Percentiles rank a stretch among this genome's conserved stretches.
Conservation (phyloP, 2,329 filamentous ascomycete genomes). For the Huntiella abstrusa region DNA sequence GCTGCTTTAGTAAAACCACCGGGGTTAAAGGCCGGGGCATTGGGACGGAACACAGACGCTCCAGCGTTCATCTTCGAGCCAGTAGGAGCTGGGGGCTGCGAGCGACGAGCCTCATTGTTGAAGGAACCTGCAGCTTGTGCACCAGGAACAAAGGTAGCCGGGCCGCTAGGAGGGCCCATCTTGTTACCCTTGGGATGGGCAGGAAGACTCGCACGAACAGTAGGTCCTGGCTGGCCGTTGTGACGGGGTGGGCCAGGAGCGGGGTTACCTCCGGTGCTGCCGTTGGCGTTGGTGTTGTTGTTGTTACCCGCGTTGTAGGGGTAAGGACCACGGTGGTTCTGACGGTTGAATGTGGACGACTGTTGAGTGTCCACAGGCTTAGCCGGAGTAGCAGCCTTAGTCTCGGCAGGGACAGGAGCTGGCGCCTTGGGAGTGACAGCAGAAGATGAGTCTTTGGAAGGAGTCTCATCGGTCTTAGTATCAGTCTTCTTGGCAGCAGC, state of each 20-base stretch:
- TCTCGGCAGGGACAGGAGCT: conserved; percentile 12
- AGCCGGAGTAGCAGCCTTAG: conserved; percentile 13
- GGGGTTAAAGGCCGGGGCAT: conserved; percentile 48
- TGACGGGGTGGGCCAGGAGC: background rate
- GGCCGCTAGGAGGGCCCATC: conserved; percentile 16
- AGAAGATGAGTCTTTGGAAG: conserved; percentile 18
- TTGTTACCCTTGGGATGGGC: background rate
- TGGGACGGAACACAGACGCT: conserved; percentile 27
- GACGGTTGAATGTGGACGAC: background rate
- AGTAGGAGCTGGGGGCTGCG: conserved; percentile 22
- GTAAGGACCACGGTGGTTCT: conserved; percentile 7
- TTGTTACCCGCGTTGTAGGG: conserved; percentile 17
- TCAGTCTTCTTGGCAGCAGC: conserved; percentile 20
- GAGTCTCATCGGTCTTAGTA: conserved; percentile 24
- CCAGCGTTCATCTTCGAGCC: conserved; percentile 47
- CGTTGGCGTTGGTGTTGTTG: conserved; percentile 1
- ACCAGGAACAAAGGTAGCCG: conserved; percentile 53
- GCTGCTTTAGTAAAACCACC: conserved; percentile 19
- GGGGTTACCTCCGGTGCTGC: conserved; percentile 1
- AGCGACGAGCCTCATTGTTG: conserved; percentile 31
- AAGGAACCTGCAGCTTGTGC: conserved; percentile 30
- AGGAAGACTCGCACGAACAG: conserved; percentile 1
- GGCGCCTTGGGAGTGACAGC: conserved; percentile 19
- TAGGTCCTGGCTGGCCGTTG: conserved; percentile 1
- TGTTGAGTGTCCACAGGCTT: conserved; percentile 16